Conservation (phyloP, 2,329 filamentous ascomycete genomes). For the Penicillium brevicompactum region DNA sequence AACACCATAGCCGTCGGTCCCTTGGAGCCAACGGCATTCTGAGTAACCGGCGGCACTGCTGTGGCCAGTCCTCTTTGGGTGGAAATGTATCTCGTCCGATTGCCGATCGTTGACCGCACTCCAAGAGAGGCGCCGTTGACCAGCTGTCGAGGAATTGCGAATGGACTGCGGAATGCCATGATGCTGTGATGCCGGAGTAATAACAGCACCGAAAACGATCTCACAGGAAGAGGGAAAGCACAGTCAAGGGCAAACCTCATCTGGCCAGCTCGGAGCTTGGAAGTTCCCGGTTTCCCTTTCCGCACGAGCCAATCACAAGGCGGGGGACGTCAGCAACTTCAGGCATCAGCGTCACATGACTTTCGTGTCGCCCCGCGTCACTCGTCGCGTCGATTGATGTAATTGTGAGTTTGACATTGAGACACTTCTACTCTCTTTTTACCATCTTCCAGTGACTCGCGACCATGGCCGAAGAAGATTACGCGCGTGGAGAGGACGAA, state of each 20-base stretch:
- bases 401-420: conserved; percentile 11
- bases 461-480: conserved; percentile 42
- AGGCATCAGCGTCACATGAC: conserved; percentile 33
- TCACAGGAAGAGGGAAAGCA: neutral
- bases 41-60: conserved; percentile 74
- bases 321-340: conserved; percentile 30
- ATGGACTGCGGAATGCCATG: conserved; percentile 47
- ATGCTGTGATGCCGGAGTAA: conserved; percentile 17
- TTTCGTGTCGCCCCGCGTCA: conserved; percentile 37
- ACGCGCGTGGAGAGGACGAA: conserved; percentile 41
- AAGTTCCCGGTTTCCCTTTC: neutral
- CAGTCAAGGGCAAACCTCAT: neutral
- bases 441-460: neutral
- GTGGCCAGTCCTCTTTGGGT: conserved; percentile 55
- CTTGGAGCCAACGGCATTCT: conserved; percentile 68
- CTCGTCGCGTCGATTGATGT: conserved; percentile 17
- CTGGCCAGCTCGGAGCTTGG: conserved; percentile 2
- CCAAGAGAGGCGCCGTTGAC: conserved; percentile 22
- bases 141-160: conserved; percentile 33
- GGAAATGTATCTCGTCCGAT: conserved; percentile 21
- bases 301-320: conserved; percentile 32
- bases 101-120: conserved; percentile 24
- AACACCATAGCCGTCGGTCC: conserved; percentile 98
- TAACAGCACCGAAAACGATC: neutral
- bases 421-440: neutral